Percentiles rank a stretch among this genome's conserved stretches.
phyloP scores from a whole-genome alignment of 305 asterid species.

The Fraxinus sp. region DNA sequence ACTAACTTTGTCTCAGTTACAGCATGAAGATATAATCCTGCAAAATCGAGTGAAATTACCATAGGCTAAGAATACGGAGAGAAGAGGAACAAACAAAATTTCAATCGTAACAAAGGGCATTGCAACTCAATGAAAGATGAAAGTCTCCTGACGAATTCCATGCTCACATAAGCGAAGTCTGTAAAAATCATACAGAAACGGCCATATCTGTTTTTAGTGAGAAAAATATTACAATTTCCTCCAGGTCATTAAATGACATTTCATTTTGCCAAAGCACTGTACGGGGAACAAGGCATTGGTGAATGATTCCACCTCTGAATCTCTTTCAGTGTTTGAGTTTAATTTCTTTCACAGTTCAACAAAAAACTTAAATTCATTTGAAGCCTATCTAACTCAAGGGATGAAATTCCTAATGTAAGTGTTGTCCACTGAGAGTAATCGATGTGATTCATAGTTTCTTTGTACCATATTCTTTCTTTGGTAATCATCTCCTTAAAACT shows the following conservation, averaged over 20 bases:
- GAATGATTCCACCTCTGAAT: background rate
- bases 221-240: background rate
- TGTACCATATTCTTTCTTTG: background rate
- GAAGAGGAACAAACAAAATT: background rate
- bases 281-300: background rate
- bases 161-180: background rate
- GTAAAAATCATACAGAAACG: background rate
- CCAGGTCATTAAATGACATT: background rate
- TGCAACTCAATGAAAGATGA: background rate
- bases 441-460: background rate
- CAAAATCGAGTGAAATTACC: slow-evolving; percentile 12
- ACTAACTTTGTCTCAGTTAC: slow-evolving; percentile 76
- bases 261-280: background rate
- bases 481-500: background rate
- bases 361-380: background rate
- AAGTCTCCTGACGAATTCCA: background rate
- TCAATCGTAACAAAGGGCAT: background rate
- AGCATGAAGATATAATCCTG: slow-evolving; percentile 83
- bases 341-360: background rate
- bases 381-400: background rate
- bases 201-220: background rate
- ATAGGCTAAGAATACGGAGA: slow-evolving; percentile 11
- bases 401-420: background rate
- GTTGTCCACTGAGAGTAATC: background rate
- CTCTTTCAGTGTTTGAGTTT: background rate